Base-by-base conservation (phyloP, 129 eudicot genomes). In the Flaveria linearis region DNA sequence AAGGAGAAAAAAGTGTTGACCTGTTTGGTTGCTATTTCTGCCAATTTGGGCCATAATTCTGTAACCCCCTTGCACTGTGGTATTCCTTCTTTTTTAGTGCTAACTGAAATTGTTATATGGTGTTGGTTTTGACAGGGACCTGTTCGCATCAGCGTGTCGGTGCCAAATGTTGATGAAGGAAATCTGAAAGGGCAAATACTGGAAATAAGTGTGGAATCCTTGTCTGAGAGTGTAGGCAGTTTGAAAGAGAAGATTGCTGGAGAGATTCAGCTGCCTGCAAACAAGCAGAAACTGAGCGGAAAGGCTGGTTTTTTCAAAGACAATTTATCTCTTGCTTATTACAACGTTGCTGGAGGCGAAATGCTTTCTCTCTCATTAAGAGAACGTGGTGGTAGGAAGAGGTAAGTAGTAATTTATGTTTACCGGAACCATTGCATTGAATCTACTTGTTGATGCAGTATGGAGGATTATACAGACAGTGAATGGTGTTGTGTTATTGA, bases 341-440 rank as follows among this genome's bases (percentile, higher is more conserved):
- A 91, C 81, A 91, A 91, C 56, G 77, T 91, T 76, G 87, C 78
- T 69, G 85, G 76, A 45, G 88, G 91, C 18, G 94, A 91, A 68
- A 25, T 84, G 47, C 86, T 91, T 46, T 60, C 88, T 18, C 87
- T 91, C 47, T 91, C 94, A 46, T 84, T 91, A 74, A 86, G 92
- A 78, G 97, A 91, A 73, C 94, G 97, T 72, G 94, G 97, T 85
- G 97, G 97, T 71, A 75, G 92, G 72, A 91, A 86, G 84, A 85
- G 94, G 88, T 91, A 85, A 88, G 68, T 33, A 28, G 68, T 62
- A 5, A 28, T 28, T 62, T 61, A n/a, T 30, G 43, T 62, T 18
- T 5, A 10, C 12, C 0, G 12, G 60, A 17, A 17, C 25, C 25
- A 53, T 53, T 62, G 69, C 22, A 63, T 30, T 63, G 20, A 63